These are phyloP conservation scores for Cladosporium sp. DNA, from an alignment of 2,329 filamentous ascomycete genomes.

Conservation along the genomic window DNA sequence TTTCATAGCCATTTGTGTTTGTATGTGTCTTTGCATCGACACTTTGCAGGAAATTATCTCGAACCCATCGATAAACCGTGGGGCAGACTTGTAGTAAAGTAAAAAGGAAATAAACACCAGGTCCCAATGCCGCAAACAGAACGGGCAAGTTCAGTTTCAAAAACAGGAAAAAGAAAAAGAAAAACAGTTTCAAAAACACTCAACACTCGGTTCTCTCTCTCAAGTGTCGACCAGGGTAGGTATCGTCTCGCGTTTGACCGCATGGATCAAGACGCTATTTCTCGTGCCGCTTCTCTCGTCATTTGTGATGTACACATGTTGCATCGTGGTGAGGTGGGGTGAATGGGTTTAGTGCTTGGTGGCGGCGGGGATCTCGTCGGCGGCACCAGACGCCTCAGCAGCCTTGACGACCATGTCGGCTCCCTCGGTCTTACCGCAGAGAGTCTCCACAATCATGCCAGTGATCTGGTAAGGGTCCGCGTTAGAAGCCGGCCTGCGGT, in stretches of 20 bases:
- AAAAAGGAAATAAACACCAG: conserved; percentile 7
- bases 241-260: conserved; percentile 11
- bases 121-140: conserved; percentile 12
- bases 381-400: conserved; percentile 28
- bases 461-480: conserved; percentile 83
- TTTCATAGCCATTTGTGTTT: too few species aligned
- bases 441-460: conserved; percentile 73
- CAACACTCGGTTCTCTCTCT: conserved; percentile 7
- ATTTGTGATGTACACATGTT: background rate
- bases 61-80: background rate
- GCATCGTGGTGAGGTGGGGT: background rate
- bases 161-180: conserved; percentile 2
- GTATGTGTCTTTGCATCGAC: too few species aligned
- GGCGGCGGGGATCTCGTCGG: conserved; percentile 23
- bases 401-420: conserved; percentile 42
- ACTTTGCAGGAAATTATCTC: too few species aligned
- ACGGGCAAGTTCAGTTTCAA: background rate
- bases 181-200: background rate
- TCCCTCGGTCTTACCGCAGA: conserved; percentile 49
- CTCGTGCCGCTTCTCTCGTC: conserved; percentile 1
- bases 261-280: background rate
- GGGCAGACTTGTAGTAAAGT: background rate
- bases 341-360: conserved; percentile 7
- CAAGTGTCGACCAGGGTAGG: conserved; percentile 10
- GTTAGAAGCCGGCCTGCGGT: conserved; percentile 66